Evolutionary conservation across 1,284 basidiomycete genomes (phyloP).

Genomic region (Fomitopsis palustris): DNA sequence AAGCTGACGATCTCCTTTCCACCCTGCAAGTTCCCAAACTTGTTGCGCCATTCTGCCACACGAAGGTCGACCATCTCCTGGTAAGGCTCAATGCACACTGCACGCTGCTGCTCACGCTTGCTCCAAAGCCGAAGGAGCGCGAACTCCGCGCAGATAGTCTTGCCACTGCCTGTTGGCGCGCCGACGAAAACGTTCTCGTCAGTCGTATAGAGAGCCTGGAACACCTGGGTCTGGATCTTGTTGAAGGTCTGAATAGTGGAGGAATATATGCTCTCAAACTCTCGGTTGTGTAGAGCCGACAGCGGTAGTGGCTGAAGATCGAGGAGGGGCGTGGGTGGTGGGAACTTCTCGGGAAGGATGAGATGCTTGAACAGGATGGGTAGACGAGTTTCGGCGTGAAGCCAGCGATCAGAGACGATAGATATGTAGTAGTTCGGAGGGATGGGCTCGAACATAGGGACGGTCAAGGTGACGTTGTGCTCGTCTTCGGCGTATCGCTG

Average conservation of each 20-base stretch:
- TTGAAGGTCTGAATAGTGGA: conserved; percentile 84
- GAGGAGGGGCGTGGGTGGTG: conserved; percentile 87
- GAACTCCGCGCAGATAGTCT: conserved; percentile 97
- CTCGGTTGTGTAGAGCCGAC: conserved; percentile 88
- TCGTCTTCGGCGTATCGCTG: conserved; percentile 92
- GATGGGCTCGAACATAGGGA: conserved; percentile 95
- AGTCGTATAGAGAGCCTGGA: conserved; percentile 94
- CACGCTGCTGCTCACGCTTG: conserved; percentile 77
- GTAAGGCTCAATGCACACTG: conserved; percentile 95
- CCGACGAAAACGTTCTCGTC: conserved; percentile 97
- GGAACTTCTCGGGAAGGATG: conserved; percentile 97
- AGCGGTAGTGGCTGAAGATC: conserved; percentile 92
- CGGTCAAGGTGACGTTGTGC: conserved; percentile 91
- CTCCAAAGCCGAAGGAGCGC: conserved; percentile 92
- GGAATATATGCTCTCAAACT: conserved; percentile 85
- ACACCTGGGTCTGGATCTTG: conserved; percentile 99
- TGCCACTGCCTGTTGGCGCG: conserved; percentile 94
- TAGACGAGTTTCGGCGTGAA: conserved; percentile 91
- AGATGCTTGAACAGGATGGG: conserved; percentile 98
- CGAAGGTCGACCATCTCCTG: conserved; percentile 95
- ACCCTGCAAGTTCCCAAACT: conserved; percentile 80
- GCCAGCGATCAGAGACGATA: conserved; percentile 92
- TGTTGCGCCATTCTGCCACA: conserved; percentile 85
- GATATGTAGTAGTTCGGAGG: conserved; percentile 99
- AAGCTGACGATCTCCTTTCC: conserved; percentile 92